These are phyloP conservation scores for Cryptosporidium canis DNA, from an alignment of 169 alveolate species.

Conservation along the genomic window DNA sequence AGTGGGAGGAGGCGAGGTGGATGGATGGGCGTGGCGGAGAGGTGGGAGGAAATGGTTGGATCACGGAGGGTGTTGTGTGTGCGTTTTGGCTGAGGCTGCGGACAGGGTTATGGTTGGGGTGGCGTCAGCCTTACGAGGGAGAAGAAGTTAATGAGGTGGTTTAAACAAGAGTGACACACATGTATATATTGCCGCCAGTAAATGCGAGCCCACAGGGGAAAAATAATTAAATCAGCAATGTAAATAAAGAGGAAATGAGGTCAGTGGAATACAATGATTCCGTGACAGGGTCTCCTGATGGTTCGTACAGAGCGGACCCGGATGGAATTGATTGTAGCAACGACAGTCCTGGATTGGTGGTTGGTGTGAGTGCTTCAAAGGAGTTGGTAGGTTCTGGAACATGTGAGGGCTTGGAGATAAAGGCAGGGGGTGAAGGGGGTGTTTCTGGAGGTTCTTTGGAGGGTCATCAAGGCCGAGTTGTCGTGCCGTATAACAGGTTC, in stretches of 20 bases:
- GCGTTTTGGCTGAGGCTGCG: too few relatives aligned
- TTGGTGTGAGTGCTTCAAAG: background rate
- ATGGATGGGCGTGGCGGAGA: too few relatives aligned
- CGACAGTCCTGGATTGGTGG: slow-evolving; percentile 13
- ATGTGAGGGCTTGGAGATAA: slow-evolving; percentile 11
- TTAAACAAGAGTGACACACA: too few relatives aligned
- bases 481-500: slow-evolving; percentile 81
- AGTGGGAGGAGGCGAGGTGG: too few relatives aligned
- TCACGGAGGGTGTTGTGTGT: too few relatives aligned
- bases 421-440: background rate
- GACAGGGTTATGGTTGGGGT: too few relatives aligned
- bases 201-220: slow-evolving; percentile 1
- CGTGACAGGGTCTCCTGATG: background rate
- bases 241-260: background rate
- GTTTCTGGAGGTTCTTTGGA: background rate
- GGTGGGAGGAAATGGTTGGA: too few relatives aligned
- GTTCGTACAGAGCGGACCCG: background rate
- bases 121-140: too few relatives aligned
- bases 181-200: background rate
- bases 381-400: slow-evolving; percentile 1
- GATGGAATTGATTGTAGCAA: slow-evolving; percentile 8
- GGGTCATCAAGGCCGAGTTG: slow-evolving; percentile 61
- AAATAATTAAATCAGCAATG: background rate
- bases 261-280: background rate
- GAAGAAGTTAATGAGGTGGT: too few relatives aligned